Evolutionary conservation across 768 basidiomycete genomes (phyloP), one percentile per base, ranked within the genome.

Genomic region (Plicaturopsis crispa): DNA sequence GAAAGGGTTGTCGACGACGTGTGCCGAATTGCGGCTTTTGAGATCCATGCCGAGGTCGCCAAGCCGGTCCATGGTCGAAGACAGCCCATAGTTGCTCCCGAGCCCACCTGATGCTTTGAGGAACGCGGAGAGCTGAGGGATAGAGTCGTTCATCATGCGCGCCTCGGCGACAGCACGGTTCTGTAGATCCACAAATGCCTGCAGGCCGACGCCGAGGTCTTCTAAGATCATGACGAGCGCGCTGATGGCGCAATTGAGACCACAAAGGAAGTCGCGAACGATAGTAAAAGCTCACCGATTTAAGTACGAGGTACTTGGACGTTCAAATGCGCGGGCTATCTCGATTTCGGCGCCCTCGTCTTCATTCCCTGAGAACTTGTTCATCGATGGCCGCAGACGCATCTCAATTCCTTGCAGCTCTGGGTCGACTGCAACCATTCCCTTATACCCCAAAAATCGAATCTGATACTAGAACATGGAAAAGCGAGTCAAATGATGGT

Each of bases 401-500:
- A 91, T 84, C 13, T 68, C 70, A 35, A 80, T 73, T 0, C 77
- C 77, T 31, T 57, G 46, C 12, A 62, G 48, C 13, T 59, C 46
- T 33, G 61, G 57, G 48, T 91, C 87, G 8, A 90, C 68, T 4
- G 62, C 68, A 1, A 91, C 82, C 17, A 91, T 74, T 0, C 89
- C 90, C 56, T 92, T 92, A 58, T 69, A 87, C 14, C 85, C 88
- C 32, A 90, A 54, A 53, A 90, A 84, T 33, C 89, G 77, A 35
- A 90, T 88, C 61, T 85, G 85, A 53, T 79, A 84, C 71, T 83
- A 39, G 18, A n/a, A 31, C 23, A 42, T 32, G 11, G 4, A 4
- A 24, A 37, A 30, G 23, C 20, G 6, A 33, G 33, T 37, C n/a
- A 35, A 36, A 20, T 24, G 13, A 18, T 16, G 12, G 26, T 28